Conservation (phyloP, 495 filamentous ascomycete species). For the Tuber umbilicatum region DNA sequence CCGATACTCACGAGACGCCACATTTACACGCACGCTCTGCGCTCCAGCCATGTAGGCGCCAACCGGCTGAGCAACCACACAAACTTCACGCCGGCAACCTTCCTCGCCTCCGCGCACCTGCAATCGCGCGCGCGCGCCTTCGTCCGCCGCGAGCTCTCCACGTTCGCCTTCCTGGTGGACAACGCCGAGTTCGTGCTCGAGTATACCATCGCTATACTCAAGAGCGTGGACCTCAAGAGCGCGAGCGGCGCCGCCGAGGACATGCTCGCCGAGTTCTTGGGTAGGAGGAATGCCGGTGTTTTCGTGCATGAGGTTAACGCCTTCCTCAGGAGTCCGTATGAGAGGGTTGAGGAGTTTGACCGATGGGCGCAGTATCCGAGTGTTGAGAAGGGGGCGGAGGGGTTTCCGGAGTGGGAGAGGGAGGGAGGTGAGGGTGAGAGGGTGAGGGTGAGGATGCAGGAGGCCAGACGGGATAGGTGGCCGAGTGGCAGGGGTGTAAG, state of each 20-base stretch:
- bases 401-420: conserved; percentile 12
- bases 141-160: conserved; percentile 79
- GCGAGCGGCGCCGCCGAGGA: conserved; percentile 80
- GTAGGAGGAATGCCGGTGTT: conserved; percentile 65
- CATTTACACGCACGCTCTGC: conserved; percentile 70
- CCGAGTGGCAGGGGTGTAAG: neutral
- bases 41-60: conserved; percentile 76
- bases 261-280: conserved; percentile 79
- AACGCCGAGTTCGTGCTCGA: conserved; percentile 88
- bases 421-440: conserved; percentile 1
- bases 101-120: conserved; percentile 59
- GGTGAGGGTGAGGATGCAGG: neutral
- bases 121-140: conserved; percentile 78
- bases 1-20: conserved; percentile 55
- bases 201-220: conserved; percentile 81
- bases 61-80: conserved; percentile 74
- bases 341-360: conserved; percentile 31
- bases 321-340: conserved; percentile 37
- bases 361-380: conserved; percentile 36
- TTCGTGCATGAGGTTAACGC: conserved; percentile 49
- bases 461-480: neutral
- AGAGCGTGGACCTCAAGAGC: conserved; percentile 81
- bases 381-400: conserved; percentile 12
- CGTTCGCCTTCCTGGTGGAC: conserved; percentile 71
- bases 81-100: conserved; percentile 62